Base-by-base conservation (phyloP, 2,329 filamentous ascomycete genomes). In the Nemania diffusa region DNA sequence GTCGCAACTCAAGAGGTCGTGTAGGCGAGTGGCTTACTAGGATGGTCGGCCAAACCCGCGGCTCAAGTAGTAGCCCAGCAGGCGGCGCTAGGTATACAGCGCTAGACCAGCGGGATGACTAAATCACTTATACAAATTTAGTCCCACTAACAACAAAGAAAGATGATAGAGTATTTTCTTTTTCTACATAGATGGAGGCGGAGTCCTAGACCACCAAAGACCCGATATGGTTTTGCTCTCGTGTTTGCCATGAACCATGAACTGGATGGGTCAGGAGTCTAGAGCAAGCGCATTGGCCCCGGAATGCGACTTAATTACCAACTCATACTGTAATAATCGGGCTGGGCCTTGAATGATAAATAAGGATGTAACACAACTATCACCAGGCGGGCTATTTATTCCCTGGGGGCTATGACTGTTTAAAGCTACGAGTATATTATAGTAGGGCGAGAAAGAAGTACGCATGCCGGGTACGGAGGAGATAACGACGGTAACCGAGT, bases 1-100 rank as follows among this genome's bases (percentile, higher is more conserved):
- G 77, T 56, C 73, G 72, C 46, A 75, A 70, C 58, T 77, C 76
- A 34, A 73, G 76, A 52, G 76, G 76, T 24, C 73, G 83, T 63
- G 79, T 87, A 40, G 81, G 84, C 27, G 84, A 84, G 8, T 88
- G 86, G 85, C 73, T 84, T 9, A 80, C 76, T 8, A 78, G 80
- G 24, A 75, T 84, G 53, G 77, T 82, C 22, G 79, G 81, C 13
- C 78, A 75, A 62, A 73, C 78, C n/a, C 74, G 80, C n/a, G 74
- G 75, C 27, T 71, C 76, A 0, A 74, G 74, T 24, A 76, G 77
- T 46, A 77, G 76, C 46, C 76, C 78, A 32, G 76, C 77, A 17
- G 72, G 75, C 48, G 73, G 76, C 42, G 78, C 74, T 24, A 76
- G 79, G 69, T 83, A 83, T 70, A 78, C 78, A 53, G 79, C 79